phyloP scores from a whole-genome alignment of 2,329 filamentous ascomycete species.

The Curvularia hawaiiensis region DNA sequence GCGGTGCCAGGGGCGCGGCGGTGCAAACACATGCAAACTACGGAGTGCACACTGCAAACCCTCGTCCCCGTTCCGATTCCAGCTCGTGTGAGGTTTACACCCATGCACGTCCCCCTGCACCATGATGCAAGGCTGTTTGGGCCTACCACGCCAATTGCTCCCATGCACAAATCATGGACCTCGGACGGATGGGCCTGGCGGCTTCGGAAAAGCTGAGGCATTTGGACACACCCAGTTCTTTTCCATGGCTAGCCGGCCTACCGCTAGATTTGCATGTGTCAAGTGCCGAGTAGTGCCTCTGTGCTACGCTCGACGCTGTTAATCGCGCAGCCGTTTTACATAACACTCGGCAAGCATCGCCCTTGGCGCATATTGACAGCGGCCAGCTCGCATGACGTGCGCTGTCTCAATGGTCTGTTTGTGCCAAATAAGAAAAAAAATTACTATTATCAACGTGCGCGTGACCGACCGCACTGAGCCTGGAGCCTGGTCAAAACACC shows the following conservation, averaged over 20 bases:
- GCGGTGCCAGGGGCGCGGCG: conserved; percentile 19
- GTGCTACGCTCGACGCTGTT: conserved; percentile 1
- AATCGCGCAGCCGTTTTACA: conserved; percentile 10
- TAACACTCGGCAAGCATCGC: conserved; percentile 1
- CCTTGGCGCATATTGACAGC: not conserved
- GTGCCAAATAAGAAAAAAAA: not conserved
- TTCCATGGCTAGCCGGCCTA: conserved; percentile 10
- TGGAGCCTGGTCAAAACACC: conserved; percentile 3
- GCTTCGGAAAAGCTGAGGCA: conserved; percentile 31
- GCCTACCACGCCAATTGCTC: conserved; percentile 12
- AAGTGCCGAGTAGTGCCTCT: conserved; percentile 18
- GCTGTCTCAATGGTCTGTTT: not conserved
- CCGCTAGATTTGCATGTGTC: conserved; percentile 7
- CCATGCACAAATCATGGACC: conserved; percentile 21
- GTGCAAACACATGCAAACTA: conserved; percentile 21
- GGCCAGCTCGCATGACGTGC: not conserved
- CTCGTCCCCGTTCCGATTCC: conserved; percentile 30
- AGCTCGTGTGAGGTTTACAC: conserved; percentile 29
- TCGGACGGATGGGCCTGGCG: conserved; percentile 31
- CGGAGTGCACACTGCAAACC: not conserved
- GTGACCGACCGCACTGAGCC: not conserved
- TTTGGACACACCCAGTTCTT: conserved; percentile 15
- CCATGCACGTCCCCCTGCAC: conserved; percentile 23
- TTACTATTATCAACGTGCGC: conserved; percentile 4
- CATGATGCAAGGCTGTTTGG: conserved; percentile 16